Evolutionary conservation across 345 rosid species (phyloP).

Genomic region (Eucalyptus erythrocorys): DNA sequence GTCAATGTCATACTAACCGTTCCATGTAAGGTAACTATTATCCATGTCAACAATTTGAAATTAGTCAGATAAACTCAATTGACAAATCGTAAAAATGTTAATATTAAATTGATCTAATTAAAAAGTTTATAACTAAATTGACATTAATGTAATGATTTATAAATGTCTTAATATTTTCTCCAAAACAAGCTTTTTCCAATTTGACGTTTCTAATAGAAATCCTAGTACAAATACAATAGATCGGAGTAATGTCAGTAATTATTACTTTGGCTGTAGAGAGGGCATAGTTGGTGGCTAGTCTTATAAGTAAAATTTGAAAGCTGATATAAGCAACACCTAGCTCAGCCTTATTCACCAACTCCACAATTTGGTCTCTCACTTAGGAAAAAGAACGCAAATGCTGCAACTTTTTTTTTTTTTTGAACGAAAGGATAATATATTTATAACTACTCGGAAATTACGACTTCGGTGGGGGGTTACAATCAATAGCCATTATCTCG

Average conservation of each 20-base stretch:
- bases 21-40: no score
- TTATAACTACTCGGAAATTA: no score
- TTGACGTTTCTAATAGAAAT: neutral
- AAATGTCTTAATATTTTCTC: no score
- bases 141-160: no score
- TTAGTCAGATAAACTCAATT: rapidly evolving
- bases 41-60: no score
- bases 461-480: no score
- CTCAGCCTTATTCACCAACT: neutral
- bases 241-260: neutral
- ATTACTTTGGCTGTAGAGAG: neutral
- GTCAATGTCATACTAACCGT: rapidly evolving
- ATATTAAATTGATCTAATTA: rapidly evolving
- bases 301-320: neutral
- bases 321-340: neutral
- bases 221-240: neutral
- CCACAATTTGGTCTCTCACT: neutral
- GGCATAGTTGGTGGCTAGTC: neutral
- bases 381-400: neutral
- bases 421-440: no score
- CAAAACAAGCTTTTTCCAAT: rapidly evolving
- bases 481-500: no score
- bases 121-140: no score
- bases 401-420: no score
- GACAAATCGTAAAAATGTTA: no score